Evolutionary conservation across 495 filamentous ascomycete species (phyloP), one percentile per base, ranked within the genome.

Genomic region (Hypoxylon crocopeplum): DNA sequence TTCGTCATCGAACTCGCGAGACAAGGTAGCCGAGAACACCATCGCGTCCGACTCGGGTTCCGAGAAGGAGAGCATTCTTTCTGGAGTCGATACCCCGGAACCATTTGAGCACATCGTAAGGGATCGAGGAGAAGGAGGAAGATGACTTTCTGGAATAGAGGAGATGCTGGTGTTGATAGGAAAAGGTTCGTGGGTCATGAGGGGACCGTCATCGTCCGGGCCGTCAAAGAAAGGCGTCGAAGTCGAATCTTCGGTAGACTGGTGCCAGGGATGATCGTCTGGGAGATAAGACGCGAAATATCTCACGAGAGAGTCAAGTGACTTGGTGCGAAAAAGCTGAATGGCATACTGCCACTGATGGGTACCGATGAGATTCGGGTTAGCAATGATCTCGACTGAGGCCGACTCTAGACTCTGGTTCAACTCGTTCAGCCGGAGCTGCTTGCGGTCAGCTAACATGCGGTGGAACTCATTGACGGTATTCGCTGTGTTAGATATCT

Each of bases 241-340:
- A 16, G 38, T 44, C n/a, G 67, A 57, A 21, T 67, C 40, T 29
- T 59, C 42, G 41, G 34, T 40, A 11, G 57, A 48, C 17, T 62
- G 56, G 56, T 74, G 66, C 71, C 74, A 77, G 16, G 69, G 62
- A 52, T 76, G 70, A 45, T 73, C 69, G 6, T 73, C 57, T n/a
- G 78, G 78, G 7, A 81, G 77, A 51, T 80, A 81, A 0, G 75
- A 79, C 6, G 77, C 60, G 65, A 77, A 81, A 59, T 77, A 79
- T 41, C 76, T 71, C 38, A 81, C 78, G 50, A 81, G 75, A n/a
- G 78, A 79, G 54, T 81, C 78, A 12, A 79, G 69, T 12, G 75
- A 78, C 62, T 64, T 77, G n/a, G 78, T 78, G 10, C 78, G 75
- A 58, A 81, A 81, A 53, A 81, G 77, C 50, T 81, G 78, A 3